Base-by-base conservation (phyloP, 2,329 filamentous ascomycete genomes). In the Hypoxylon sp. region DNA sequence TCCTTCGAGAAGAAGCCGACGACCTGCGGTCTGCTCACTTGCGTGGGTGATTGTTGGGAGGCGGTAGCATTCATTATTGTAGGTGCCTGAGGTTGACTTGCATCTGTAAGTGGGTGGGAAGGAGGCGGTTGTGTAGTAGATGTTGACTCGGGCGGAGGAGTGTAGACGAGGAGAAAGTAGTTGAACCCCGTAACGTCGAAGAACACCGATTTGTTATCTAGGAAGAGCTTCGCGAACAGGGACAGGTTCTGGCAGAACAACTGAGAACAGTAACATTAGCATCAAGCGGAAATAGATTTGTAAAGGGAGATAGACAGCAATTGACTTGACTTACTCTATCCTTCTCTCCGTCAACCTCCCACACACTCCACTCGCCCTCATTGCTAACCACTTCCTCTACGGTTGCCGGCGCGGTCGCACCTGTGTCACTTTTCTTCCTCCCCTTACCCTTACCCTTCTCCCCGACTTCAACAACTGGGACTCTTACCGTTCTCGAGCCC, bases 1-100 rank as follows among this genome's bases (percentile, higher is more conserved):
- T 99, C 96, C 77, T 99, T 98, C 69, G 92, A 96, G 82, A 98
- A 99, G 85, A 98, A 98, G n/a, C 96, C 96, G 0, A 95, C 88
- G 29, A 97, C 90, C 74, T 90, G 88, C 19, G 79, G 75, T 41
- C 78, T 59, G n/a, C 16, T 61, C 30, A 37, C 14, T 58, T 50
- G 25, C 1, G 30, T 46, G 3, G 50, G 27, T 3, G 34, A 32
- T 7, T 52, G 30, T n/a, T 65, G 45, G 6, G 39, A 16, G 9
- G 23, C 12, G 14, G 45, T 34, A 25, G 41, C 2, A 12, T 50
- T 56, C 6, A 27, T 21, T 57, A n/a, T 37, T 14, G 47, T 30
- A 16, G 52, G 25, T 2, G 52, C 25, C 8, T 37, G 27, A n/a
- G 45, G 41, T 0, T 32, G 19, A 2, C 27, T 50, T 16, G 21